Conservation (phyloP, 1,284 basidiomycete species). For the Wolfiporia cocos region DNA sequence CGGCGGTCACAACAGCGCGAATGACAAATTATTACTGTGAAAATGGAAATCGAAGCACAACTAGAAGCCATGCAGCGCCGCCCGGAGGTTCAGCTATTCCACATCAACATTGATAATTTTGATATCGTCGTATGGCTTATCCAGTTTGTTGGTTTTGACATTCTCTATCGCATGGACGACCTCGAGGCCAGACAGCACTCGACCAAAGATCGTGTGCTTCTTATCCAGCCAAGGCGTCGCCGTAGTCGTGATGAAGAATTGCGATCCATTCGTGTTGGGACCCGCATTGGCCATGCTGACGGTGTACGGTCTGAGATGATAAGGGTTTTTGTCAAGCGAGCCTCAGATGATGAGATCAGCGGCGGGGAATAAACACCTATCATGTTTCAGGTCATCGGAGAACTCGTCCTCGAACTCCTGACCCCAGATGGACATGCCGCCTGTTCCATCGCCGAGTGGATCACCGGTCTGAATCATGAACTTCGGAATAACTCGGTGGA, state of each 20-base stretch:
- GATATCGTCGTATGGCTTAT: conserved; percentile 89
- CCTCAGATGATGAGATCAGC: neutral
- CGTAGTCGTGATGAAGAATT: conserved; percentile 98
- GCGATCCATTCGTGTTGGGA: conserved; percentile 88
- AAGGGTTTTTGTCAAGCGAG: conserved; percentile 3
- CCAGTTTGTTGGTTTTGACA: conserved; percentile 70
- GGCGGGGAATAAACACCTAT: conserved; percentile 71
- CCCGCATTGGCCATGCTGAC: conserved; percentile 99
- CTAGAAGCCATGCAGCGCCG: neutral
- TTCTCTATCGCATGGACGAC: conserved; percentile 57
- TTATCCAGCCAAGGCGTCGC: conserved; percentile 95
- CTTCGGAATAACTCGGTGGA: conserved; percentile 98
- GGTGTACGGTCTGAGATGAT: conserved; percentile 75
- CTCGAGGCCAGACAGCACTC: conserved; percentile 58
- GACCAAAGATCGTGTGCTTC: conserved; percentile 93
- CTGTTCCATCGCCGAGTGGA: conserved; percentile 94
- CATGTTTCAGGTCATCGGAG: conserved; percentile 82
- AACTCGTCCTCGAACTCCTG: conserved; percentile 96
- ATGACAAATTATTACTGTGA: neutral
- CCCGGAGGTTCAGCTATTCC: conserved; percentile 34
- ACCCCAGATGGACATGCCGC: conserved; percentile 96
- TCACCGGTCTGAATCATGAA: conserved; percentile 99
- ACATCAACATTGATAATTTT: conserved; percentile 79
- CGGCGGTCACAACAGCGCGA: neutral
- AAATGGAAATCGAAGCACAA: conserved; percentile 1